Evolutionary conservation across 1,284 basidiomycete species (phyloP).

Genomic region (Cryptococcus sp.): DNA sequence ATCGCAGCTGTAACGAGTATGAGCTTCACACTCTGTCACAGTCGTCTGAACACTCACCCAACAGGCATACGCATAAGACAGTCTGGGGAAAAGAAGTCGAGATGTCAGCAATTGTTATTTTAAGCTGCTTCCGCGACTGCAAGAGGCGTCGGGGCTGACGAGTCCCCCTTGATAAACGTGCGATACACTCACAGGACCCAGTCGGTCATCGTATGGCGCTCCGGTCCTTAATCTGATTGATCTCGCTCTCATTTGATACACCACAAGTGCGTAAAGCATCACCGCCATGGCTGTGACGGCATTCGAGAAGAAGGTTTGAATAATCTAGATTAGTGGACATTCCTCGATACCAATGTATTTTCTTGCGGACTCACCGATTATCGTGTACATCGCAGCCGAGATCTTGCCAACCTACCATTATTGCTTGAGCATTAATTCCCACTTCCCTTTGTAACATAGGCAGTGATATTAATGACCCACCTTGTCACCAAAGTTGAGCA

Average conservation of each 20-base stretch:
- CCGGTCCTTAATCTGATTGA: slow-evolving; percentile 89
- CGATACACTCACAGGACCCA: slow-evolving; percentile 74
- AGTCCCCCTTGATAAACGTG: background rate
- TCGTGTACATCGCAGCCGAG: slow-evolving; percentile 54
- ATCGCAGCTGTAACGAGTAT: slow-evolving; percentile 66
- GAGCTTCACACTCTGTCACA: background rate
- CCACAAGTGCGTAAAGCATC: slow-evolving; percentile 93
- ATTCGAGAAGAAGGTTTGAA: slow-evolving; percentile 1
- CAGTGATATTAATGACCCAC: slow-evolving; percentile 53
- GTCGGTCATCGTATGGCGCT: slow-evolving; percentile 94
- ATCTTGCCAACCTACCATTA: slow-evolving; percentile 49
- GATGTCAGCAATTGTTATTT: background rate
- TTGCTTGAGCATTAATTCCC: background rate
- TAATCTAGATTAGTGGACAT: too few species aligned
- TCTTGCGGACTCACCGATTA: slow-evolving; percentile 52
- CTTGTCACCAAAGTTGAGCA: slow-evolving; percentile 95
- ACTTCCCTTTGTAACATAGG: too few species aligned
- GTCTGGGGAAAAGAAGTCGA: slow-evolving; percentile 59
- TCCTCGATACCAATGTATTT: too few species aligned
- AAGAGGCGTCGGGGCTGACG: background rate
- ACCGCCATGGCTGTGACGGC: slow-evolving; percentile 77
- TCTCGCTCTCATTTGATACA: slow-evolving; percentile 93
- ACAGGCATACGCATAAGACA: slow-evolving; percentile 77
- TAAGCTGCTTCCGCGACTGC: background rate
- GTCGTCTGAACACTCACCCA: slow-evolving; percentile 61